Conservation (phyloP, 306 rosid species). For the Phaseolus lunatus region DNA sequence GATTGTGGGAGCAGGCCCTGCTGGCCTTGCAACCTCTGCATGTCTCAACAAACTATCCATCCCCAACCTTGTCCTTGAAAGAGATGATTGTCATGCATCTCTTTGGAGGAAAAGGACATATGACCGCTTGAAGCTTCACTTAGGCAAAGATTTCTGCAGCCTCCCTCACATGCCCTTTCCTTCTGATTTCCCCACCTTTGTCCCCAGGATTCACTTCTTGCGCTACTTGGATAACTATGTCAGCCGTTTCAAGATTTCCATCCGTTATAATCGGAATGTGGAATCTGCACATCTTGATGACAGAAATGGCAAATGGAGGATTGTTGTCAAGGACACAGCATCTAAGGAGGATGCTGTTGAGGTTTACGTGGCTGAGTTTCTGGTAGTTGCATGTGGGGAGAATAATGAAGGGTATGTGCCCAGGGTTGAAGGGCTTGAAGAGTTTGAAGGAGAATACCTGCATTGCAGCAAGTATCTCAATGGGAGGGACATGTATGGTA, state of each 20-base stretch:
- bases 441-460: constrained; percentile 55
- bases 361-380: constrained; percentile 47
- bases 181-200: constrained; percentile 44
- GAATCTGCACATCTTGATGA: constrained; percentile 39
- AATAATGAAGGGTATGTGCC: constrained; percentile 60
- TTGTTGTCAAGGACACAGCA: constrained; percentile 30
- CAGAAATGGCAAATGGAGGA: constrained; percentile 47
- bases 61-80: constrained; percentile 58
- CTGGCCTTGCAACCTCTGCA: constrained; percentile 68
- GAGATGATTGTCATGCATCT: constrained; percentile 63
- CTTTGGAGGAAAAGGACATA: constrained; percentile 72
- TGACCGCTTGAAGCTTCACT: constrained; percentile 73
- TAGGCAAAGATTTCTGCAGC: constrained; percentile 60
- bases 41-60: constrained; percentile 61
- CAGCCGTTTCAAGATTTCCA: constrained; percentile 32
- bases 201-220: constrained; percentile 54
- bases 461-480: constrained; percentile 58
- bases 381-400: constrained; percentile 73
- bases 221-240: constrained; percentile 63
- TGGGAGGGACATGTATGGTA: constrained; percentile 55
- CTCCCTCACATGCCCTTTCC: constrained; percentile 69
- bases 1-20: constrained; percentile 72
- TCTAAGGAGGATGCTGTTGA: constrained; percentile 34
- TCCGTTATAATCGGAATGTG: constrained; percentile 43
- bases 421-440: constrained; percentile 45